Evolutionary conservation across 1,139 yeast genomes (phyloP).

Genomic region (Hyphopichia wangnamkhiaoensis): DNA sequence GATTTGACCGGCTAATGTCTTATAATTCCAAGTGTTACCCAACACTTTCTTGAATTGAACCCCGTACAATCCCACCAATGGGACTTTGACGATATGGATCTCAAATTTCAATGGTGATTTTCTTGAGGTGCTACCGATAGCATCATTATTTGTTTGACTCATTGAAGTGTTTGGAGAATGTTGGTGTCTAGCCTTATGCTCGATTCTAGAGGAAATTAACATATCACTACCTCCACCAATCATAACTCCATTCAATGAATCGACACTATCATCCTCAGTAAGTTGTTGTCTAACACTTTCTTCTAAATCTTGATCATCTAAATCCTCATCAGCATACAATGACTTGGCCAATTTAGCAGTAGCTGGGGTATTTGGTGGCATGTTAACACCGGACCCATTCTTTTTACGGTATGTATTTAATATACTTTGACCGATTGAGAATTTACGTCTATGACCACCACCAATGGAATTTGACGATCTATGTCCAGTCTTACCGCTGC

Average conservation of each 20-base stretch:
- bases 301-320: constrained; percentile 31
- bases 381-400: constrained; percentile 45
- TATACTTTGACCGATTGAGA: constrained; percentile 60
- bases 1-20: constrained; percentile 87
- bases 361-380: constrained; percentile 55
- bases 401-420: constrained; percentile 47
- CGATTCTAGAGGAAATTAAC: constrained; percentile 61
- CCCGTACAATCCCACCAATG: constrained; percentile 87
- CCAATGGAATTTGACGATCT: constrained; percentile 32
- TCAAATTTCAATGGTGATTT: constrained; percentile 76
- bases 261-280: constrained; percentile 61
- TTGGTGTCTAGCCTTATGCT: constrained; percentile 47
- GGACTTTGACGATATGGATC: constrained; percentile 89
- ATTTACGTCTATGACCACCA: constrained; percentile 56
- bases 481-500: constrained; percentile 20
- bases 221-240: constrained; percentile 64
- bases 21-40: constrained; percentile 96
- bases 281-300: constrained; percentile 25
- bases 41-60: constrained; percentile 91
- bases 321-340: constrained; percentile 41
- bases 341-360: constrained; percentile 42
- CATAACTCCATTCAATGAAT: constrained; percentile 52
- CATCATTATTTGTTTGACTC: constrained; percentile 16
- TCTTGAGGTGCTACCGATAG: constrained; percentile 12
- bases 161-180: constrained; percentile 26